A percentile compares a stretch with the other conserved stretches of the same genome.
These are phyloP conservation scores for Didymella segeticola DNA, from an alignment of 2,329 filamentous ascomycete species.

Conservation along the genomic window DNA sequence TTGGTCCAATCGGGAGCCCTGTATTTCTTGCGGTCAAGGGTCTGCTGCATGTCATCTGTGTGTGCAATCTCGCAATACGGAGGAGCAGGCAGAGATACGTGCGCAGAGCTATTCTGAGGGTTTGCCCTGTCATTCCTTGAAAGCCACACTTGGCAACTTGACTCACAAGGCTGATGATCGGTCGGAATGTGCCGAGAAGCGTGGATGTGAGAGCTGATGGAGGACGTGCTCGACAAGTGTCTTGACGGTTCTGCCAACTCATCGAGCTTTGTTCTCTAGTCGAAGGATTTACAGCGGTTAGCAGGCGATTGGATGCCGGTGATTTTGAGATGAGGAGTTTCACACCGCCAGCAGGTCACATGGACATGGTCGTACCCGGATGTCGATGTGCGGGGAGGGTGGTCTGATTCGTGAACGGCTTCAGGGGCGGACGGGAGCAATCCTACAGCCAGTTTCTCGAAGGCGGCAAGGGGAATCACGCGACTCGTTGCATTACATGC, in stretches of 20 bases:
- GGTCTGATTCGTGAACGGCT: conserved; percentile 34
- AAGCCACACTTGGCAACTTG: conserved; percentile 9
- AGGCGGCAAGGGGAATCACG: conserved; percentile 34
- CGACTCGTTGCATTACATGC: conserved; percentile 32
- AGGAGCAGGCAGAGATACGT: conserved; percentile 19
- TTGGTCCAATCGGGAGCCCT: conserved; percentile 13
- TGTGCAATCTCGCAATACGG: conserved; percentile 23
- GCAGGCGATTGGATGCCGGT: conserved; percentile 27
- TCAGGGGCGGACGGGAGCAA: conserved; percentile 33
- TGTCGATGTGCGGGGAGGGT: conserved; percentile 30
- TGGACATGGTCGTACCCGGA: conserved; percentile 28
- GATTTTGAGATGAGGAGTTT: conserved; percentile 21
- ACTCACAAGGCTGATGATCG: conserved; percentile 9
- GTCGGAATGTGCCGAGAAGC: conserved; percentile 11
- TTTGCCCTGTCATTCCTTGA: conserved; percentile 9
- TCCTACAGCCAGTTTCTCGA: conserved; percentile 37
- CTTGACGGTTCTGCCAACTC: conserved; percentile 11
- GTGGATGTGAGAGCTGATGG: conserved; percentile 3
- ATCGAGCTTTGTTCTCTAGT: conserved; percentile 5
- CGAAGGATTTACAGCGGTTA: conserved; percentile 6
- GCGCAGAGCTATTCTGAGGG: conserved; percentile 18
- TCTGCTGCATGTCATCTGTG: conserved; percentile 41
- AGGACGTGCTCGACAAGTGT: conserved; percentile 11
- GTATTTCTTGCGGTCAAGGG: conserved; percentile 10
- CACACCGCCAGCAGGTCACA: conserved; percentile 46